phyloP scores from a whole-genome alignment of 768 basidiomycete species.

The Suillus paluster region DNA sequence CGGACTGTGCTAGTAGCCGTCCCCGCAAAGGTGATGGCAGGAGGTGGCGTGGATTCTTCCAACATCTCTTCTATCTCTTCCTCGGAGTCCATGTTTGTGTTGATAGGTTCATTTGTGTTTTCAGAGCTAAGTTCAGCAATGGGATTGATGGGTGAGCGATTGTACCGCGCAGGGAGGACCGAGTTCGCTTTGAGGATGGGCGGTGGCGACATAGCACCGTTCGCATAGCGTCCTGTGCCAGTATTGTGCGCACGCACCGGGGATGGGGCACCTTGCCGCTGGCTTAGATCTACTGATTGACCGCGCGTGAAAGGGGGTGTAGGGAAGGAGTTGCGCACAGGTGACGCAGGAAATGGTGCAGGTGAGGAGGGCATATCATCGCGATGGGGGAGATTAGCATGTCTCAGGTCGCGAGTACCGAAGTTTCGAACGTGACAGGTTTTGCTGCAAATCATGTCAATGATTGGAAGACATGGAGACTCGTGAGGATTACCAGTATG shows the following conservation, averaged over 20 bases:
- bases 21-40: constrained; percentile 22
- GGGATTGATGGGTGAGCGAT: constrained; percentile 22
- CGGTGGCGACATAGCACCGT: constrained; percentile 19
- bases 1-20: constrained; percentile 52
- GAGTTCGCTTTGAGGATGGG: constrained; percentile 48
- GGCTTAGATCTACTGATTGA: constrained; percentile 32
- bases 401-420: constrained; percentile 74
- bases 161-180: constrained; percentile 43
- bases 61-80: constrained; percentile 28
- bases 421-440: constrained; percentile 80
- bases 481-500: constrained; percentile 45
- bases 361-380: constrained; percentile 39
- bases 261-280: constrained; percentile 30
- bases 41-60: constrained; percentile 26
- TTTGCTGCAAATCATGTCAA: constrained; percentile 57
- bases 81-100: constrained; percentile 13
- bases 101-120: constrained; percentile 23
- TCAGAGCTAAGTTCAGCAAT: constrained; percentile 19
- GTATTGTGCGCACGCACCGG: constrained; percentile 33
- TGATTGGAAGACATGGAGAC: not conserved
- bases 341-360: constrained; percentile 36
- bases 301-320: constrained; percentile 30
- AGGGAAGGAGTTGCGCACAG: constrained; percentile 30
- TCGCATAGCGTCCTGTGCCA: constrained; percentile 16
- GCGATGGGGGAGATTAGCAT: constrained; percentile 66